Base-by-base conservation (phyloP, 2,329 filamentous ascomycete species). In the Sporothrix brasiliensis region DNA sequence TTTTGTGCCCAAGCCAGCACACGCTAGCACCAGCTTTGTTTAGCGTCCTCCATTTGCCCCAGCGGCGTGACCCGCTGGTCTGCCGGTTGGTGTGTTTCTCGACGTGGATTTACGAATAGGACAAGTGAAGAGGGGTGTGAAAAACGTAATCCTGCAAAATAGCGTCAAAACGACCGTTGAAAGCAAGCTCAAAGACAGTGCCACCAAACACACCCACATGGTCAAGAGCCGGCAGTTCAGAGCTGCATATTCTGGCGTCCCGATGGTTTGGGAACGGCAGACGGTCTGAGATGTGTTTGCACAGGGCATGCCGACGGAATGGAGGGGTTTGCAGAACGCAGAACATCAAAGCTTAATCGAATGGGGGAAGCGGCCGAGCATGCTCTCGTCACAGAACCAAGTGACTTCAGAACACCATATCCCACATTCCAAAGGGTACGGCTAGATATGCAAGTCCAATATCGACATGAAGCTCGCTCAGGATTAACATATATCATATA, bases 31-130 rank as follows among this genome's bases (percentile, higher is more conserved):
- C 67, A 50, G 53, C 39, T 56, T 27, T 50, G 24, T 52, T 58
- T 68, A 68, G 67, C 67, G 67, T 68, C 50, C 50, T 49, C 65
- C 44, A 44, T 30, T 53, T 30, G 16, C 52, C 21, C 67, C 53
- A 68, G 44, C 67, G 67, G 67, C 53, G 67, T 58, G 53, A 68
- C 67, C 67, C 52, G 67, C 53, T 52, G 50, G 49, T 67, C 30
- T 53, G 61, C 61, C 61, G 61, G 58, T 14, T 63, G 39, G 58
- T 47, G 56, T 44, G 39, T 44, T 27, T 63, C 39, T 63, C 24
- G n/a, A 9, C 10, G 19, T 27, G n/a, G 10, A 47, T 1, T 44
- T 61, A 41, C 9, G 14, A 53, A 53, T 34, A 53, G 49, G 47
- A 30, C 63, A 14, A 39, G 41, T 52, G 24, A 49, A 47, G 7